Percentiles rank a stretch among this genome's conserved stretches.
Conservation (phyloP, 1,284 basidiomycete genomes). For the Moesziomyces globuligerus region DNA sequence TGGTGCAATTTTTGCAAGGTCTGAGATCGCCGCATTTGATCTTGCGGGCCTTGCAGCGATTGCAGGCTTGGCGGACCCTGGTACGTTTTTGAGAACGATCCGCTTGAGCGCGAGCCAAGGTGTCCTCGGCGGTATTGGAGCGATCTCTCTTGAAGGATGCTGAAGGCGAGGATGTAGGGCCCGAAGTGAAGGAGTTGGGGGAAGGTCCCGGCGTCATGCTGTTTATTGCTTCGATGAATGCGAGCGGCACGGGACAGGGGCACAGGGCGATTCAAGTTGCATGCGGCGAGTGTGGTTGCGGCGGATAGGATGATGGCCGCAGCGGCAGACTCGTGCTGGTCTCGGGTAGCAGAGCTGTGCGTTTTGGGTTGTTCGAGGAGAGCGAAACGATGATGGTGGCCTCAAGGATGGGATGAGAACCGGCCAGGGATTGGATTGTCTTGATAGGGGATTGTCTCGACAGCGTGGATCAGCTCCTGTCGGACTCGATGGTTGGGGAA, state of each 20-base stretch:
- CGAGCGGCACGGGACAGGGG: too few relatives aligned
- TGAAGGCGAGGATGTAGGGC: conserved; percentile 18
- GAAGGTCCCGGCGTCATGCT: conserved; percentile 34
- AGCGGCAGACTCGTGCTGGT: too few relatives aligned
- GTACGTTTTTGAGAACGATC: conserved; percentile 37
- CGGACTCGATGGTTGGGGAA: neutral
- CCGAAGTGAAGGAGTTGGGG: conserved; percentile 18
- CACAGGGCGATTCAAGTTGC: too few relatives aligned
- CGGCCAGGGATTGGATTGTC: neutral
- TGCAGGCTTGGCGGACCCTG: conserved; percentile 47
- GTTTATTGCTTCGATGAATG: too few relatives aligned
- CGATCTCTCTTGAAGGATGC: conserved; percentile 29
- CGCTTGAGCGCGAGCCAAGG: conserved; percentile 2
- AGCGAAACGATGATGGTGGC: too few relatives aligned
- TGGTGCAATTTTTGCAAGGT: conserved; percentile 51
- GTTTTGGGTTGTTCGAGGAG: too few relatives aligned
- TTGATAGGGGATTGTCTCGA: too few relatives aligned
- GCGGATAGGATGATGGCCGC: too few relatives aligned
- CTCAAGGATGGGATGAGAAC: too few relatives aligned
- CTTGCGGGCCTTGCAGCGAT: conserved; percentile 52
- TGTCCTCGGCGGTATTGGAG: conserved; percentile 23
- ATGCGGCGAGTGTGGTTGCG: neutral
- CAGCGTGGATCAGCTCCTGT: too few relatives aligned
- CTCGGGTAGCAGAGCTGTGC: too few relatives aligned
- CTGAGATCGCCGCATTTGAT: conserved; percentile 49